These are phyloP conservation scores for Mycena floridula DNA, from an alignment of 768 basidiomycete species.

Conservation along the genomic window DNA sequence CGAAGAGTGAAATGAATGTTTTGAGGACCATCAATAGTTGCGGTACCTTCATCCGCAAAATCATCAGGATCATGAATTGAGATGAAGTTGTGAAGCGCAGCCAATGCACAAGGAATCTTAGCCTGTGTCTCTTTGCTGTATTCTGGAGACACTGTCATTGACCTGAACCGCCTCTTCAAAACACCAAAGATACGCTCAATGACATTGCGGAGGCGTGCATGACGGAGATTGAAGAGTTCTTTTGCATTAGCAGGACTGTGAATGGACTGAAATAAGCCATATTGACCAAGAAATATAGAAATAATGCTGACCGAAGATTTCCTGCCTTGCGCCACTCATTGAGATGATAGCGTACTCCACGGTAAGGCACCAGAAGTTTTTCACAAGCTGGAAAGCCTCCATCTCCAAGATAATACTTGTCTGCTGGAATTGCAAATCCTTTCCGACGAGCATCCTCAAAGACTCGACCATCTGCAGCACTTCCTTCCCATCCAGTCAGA, in stretches of 20 bases:
- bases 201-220: slow-evolving; percentile 18
- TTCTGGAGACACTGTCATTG: slow-evolving; percentile 13
- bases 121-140: slow-evolving; percentile 16
- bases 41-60: slow-evolving; percentile 2
- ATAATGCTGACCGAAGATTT: not conserved
- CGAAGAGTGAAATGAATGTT: not conserved
- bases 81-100: slow-evolving; percentile 22
- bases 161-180: slow-evolving; percentile 13
- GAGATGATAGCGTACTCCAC: slow-evolving; percentile 20
- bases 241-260: slow-evolving; percentile 14
- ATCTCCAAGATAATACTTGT: slow-evolving; percentile 16
- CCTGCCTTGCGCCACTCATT: slow-evolving; percentile 15
- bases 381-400: slow-evolving; percentile 17
- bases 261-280: not conserved
- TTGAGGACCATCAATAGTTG: not conserved
- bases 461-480: slow-evolving; percentile 12
- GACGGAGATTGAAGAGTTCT: slow-evolving; percentile 21
- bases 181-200: slow-evolving; percentile 22
- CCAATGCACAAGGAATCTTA: slow-evolving; percentile 14
- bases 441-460: slow-evolving; percentile 11
- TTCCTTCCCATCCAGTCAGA: slow-evolving; percentile 22
- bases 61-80: slow-evolving; percentile 16
- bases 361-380: slow-evolving; percentile 19
- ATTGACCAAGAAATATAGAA: not conserved
- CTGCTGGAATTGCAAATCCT: slow-evolving; percentile 10